phyloP scores from a whole-genome alignment of 2,329 filamentous ascomycete species.

The Aspergillus costaricaensis region DNA sequence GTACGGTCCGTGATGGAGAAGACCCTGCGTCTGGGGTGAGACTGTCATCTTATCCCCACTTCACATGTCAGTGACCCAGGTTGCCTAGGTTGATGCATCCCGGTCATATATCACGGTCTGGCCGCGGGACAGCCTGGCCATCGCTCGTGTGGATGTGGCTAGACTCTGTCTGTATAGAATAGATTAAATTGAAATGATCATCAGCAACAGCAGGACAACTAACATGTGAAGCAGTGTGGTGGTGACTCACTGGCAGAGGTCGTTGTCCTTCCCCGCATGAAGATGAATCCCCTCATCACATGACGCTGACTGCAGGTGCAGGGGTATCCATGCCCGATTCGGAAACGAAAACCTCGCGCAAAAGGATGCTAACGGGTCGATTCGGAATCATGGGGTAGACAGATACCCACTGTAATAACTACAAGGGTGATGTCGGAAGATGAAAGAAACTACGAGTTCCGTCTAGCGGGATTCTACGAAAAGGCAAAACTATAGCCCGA shows the following conservation, averaged over 20 bases:
- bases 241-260: not conserved
- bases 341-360: not conserved
- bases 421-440: too few species aligned
- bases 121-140: not conserved
- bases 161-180: not conserved
- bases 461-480: not conserved
- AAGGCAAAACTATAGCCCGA: not conserved
- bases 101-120: not conserved
- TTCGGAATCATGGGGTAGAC: not conserved
- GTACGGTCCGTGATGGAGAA: not conserved
- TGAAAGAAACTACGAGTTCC: too few species aligned
- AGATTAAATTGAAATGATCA: too few species aligned
- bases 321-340: not conserved
- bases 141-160: not conserved
- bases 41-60: constrained; percentile 1
- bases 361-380: not conserved
- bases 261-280: not conserved
- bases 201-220: not conserved
- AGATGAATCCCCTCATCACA: not conserved
- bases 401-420: too few species aligned
- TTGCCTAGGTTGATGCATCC: not conserved
- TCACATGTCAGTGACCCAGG: not conserved
- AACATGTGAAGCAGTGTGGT: not conserved
- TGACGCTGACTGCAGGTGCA: not conserved
- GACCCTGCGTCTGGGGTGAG: not conserved